Conservation (phyloP, 768 basidiomycete species). For the Macrolepiota albuminosa region DNA sequence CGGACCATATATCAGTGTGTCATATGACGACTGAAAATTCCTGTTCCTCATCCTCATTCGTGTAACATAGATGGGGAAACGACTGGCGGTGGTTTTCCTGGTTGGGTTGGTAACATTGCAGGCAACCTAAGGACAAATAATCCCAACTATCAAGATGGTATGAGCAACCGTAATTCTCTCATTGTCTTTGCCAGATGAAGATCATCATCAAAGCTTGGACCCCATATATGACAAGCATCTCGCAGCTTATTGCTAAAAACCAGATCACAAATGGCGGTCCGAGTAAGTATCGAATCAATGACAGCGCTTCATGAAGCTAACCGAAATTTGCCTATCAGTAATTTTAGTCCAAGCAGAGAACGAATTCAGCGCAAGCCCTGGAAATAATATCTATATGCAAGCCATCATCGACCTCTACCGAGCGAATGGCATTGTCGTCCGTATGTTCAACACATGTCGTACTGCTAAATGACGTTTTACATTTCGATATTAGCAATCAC, state of each 20-base stretch:
- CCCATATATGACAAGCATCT: conserved; percentile 48
- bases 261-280: conserved; percentile 60
- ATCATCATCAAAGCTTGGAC: conserved; percentile 39
- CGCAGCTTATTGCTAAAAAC: conserved; percentile 45
- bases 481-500: conserved; percentile 32
- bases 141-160: conserved; percentile 40
- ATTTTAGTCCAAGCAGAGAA: conserved; percentile 52
- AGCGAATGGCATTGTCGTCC: conserved; percentile 42
- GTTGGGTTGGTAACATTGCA: conserved; percentile 53
- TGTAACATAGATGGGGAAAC: conserved; percentile 39
- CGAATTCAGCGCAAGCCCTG: conserved; percentile 42
- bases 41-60: background rate
- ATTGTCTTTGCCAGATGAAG: background rate
- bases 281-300: conserved; percentile 26
- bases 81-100: conserved; percentile 54
- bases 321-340: conserved; percentile 22
- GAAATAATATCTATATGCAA: conserved; percentile 45
- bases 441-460: conserved; percentile 23
- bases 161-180: background rate
- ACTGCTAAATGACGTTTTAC: background rate
- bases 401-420: conserved; percentile 40
- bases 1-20: conserved; percentile 49
- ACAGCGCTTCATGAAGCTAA: background rate
- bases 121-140: conserved; percentile 47
- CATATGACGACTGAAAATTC: background rate